Evolutionary conservation across 2,329 filamentous ascomycete genomes (phyloP).

Genomic region (Pseudocercospora fijiensis): DNA sequence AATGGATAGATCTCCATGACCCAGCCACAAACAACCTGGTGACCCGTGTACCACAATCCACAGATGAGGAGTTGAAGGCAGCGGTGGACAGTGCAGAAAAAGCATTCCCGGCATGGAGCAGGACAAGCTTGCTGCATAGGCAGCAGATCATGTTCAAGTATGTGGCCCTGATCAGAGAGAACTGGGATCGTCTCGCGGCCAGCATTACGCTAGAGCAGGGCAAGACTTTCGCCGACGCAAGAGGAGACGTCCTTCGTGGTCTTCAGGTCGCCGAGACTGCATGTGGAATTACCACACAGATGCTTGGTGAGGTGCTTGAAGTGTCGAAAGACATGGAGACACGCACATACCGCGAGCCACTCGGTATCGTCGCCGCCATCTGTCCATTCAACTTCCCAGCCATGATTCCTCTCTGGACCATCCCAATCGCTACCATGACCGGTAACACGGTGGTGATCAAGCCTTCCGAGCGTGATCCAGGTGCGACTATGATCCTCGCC

Average conservation of each 20-base stretch:
- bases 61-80: constrained; percentile 71
- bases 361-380: constrained; percentile 79
- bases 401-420: constrained; percentile 91
- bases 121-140: constrained; percentile 68
- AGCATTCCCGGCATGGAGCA: constrained; percentile 72
- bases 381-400: constrained; percentile 90
- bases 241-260: constrained; percentile 76
- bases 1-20: constrained; percentile 78
- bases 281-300: constrained; percentile 74
- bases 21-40: constrained; percentile 84
- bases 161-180: constrained; percentile 73
- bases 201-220: constrained; percentile 86
- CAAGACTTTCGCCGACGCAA: constrained; percentile 82
- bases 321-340: constrained; percentile 91
- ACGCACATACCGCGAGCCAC: constrained; percentile 73
- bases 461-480: constrained; percentile 81
- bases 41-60: constrained; percentile 79
- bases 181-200: constrained; percentile 80
- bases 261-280: constrained; percentile 83
- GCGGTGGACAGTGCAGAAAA: constrained; percentile 73
- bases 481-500: constrained; percentile 80
- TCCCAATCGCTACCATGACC: constrained; percentile 78
- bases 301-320: constrained; percentile 81
- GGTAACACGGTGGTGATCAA: constrained; percentile 84
- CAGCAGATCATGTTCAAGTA: constrained; percentile 90